Evolutionary conservation across 2,329 filamentous ascomycete genomes (phyloP), one percentile per base, ranked within the genome.

Genomic region (Neonectria coccinea): DNA sequence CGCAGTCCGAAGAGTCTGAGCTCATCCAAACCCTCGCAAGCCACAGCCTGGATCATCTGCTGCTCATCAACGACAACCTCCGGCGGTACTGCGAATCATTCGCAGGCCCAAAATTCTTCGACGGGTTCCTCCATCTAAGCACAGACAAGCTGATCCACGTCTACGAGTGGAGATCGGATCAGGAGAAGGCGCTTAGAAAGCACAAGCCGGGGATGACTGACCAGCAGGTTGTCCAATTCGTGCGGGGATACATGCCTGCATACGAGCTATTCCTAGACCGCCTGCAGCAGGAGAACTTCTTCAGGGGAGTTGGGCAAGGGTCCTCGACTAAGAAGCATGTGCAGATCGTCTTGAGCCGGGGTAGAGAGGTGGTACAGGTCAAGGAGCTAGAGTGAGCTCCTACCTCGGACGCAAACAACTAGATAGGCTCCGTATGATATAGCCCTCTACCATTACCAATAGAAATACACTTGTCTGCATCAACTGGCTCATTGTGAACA

Each of bases 221-320:
- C n/a, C 62, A 72, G 27, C 66, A 69, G 9, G 70, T 73, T 1
- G 48, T 70, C 2, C 55, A 50, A 20, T 73, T 73, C 31, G 72
- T 74, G 8, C 64, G 67, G 53, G 73, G 73, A 2, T 74, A 73
- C 18, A 72, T 74, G 71, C 68, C 70, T 14, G 69, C 67, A 2
- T 73, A 74, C 8, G 72, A 74, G 14, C 52, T 74, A 1, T 73
- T 70, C 5, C 66, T 73, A 2, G 66, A 68, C 8, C 56, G 59
- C 14, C 55, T 74, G 1, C 67, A 72, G 29, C 48, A 56, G 0
- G 59, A 71, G 45, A 69, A 60, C 6, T 64, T 74, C n/a, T 72
- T 71, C 20, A 12, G 11, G 5, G 47, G 27, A 5, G 31, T 18
- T 7, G 5, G 64, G 50, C 31, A 55, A 56, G 44, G 25, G 0